Percentiles rank a stretch among this genome's conserved stretches.
Conservation (phyloP, 169 alveolate genomes). For the Plasmodium cynomolgi region DNA sequence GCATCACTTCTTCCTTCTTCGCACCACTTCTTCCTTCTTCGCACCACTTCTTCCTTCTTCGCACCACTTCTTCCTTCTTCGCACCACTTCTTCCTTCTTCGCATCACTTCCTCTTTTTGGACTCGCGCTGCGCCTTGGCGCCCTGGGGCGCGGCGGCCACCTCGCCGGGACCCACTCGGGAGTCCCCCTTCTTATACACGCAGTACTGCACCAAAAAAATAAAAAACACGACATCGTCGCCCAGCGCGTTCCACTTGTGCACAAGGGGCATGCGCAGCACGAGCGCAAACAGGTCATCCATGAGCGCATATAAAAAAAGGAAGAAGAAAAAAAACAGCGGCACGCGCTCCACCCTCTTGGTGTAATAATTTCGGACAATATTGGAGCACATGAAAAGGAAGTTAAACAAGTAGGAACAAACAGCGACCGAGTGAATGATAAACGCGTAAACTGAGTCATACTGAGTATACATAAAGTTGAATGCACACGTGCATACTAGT, state of each 20-base stretch:
- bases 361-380: slow-evolving; percentile 21
- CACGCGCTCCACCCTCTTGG: background rate
- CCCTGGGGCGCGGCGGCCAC: background rate
- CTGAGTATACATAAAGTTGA: slow-evolving; percentile 12
- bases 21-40: background rate
- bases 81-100: background rate
- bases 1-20: background rate
- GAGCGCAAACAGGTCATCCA: slow-evolving; percentile 33
- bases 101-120: slow-evolving; percentile 1
- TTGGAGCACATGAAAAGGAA: slow-evolving; percentile 49
- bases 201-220: slow-evolving; percentile 21
- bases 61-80: background rate
- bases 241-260: slow-evolving; percentile 35
- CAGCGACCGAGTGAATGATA: slow-evolving; percentile 6
- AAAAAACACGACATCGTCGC: slow-evolving; percentile 21
- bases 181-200: slow-evolving; percentile 28
- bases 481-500: background rate
- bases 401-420: slow-evolving; percentile 34
- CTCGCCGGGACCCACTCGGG: background rate
- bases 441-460: slow-evolving; percentile 32
- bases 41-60: too few relatives aligned
- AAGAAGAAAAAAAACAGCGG: slow-evolving; percentile 13
- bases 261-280: slow-evolving; percentile 15
- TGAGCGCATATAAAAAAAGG: slow-evolving; percentile 15
- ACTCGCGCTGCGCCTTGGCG: background rate